A percentile compares a stretch with the other conserved stretches of the same genome.
Conservation (phyloP, 441 rosid species). For the Brassica hybrid region DNA sequence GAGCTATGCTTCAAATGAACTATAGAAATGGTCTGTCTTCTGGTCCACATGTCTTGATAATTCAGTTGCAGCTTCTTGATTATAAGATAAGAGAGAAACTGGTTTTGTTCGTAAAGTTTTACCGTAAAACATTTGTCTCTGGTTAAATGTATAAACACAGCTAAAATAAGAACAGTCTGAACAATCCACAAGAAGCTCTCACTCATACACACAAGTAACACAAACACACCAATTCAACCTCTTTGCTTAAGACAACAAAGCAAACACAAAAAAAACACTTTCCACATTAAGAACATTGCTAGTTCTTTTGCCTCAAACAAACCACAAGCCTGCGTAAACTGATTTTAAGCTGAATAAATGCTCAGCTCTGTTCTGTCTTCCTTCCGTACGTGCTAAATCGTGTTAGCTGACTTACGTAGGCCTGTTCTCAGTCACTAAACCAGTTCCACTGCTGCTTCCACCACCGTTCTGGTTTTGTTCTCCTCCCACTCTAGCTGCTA, state of each 20-base stretch:
- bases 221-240: conserved; percentile 47
- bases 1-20: conserved; percentile 13
- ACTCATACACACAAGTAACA: conserved; percentile 44
- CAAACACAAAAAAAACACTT: conserved; percentile 41
- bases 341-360: conserved; percentile 22
- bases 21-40: background rate
- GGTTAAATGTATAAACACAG: conserved; percentile 51
- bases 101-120: background rate
- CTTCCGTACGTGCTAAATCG: conserved; percentile 27
- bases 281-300: conserved; percentile 32
- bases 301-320: conserved; percentile 26
- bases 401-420: conserved; percentile 43
- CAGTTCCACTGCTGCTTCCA: conserved; percentile 62
- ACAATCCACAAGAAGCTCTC: conserved; percentile 44
- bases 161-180: conserved; percentile 7
- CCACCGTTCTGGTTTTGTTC: conserved; percentile 71
- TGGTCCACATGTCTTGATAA: conserved; percentile 32
- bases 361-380: conserved; percentile 22
- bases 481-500: conserved; percentile 93
- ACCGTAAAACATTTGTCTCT: conserved; percentile 30
- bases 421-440: conserved; percentile 54
- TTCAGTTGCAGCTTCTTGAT: conserved; percentile 14
- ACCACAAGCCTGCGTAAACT: conserved; percentile 38
- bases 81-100: conserved; percentile 13
- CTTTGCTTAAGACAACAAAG: conserved; percentile 49